These are phyloP conservation scores for Coemansia sp. DNA, from an alignment of 192 early-diverging fungal species.

Conservation along the genomic window DNA sequence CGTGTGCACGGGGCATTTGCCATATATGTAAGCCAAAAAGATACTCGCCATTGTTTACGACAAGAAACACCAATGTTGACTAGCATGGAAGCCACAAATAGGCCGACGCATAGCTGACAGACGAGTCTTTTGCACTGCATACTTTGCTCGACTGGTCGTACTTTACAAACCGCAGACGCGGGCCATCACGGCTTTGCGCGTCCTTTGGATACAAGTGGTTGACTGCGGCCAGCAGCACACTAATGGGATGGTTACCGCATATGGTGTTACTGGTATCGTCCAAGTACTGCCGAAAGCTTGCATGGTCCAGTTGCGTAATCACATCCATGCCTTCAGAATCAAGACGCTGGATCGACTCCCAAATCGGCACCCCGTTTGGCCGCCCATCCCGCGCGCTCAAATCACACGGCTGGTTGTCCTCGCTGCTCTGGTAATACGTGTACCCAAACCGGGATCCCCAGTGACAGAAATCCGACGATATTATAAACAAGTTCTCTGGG, in stretches of 20 bases:
- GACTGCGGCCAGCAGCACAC: constrained; percentile 72
- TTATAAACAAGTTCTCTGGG: constrained; percentile 75
- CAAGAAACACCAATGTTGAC: neutral
- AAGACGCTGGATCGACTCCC: constrained; percentile 72
- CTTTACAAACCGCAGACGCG: constrained; percentile 66
- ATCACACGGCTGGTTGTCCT: constrained; percentile 5
- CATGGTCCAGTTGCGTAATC: constrained; percentile 64
- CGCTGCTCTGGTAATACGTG: constrained; percentile 58
- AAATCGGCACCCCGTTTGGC: constrained; percentile 56
- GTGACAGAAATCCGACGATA: constrained; percentile 99
- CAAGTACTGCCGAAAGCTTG: constrained; percentile 69
- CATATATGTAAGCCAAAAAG: neutral
- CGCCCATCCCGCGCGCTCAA: constrained; percentile 8
- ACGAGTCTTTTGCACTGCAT: constrained; percentile 57
- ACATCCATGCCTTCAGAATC: constrained; percentile 79
- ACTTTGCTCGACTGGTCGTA: constrained; percentile 82
- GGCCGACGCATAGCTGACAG: constrained; percentile 77
- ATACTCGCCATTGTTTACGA: neutral
- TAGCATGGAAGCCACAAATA: constrained; percentile 31
- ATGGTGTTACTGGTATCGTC: constrained; percentile 84
- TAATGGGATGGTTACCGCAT: constrained; percentile 90
- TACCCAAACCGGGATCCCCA: constrained; percentile 89
- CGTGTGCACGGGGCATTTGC: too few species aligned
- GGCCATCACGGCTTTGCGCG: constrained; percentile 6
- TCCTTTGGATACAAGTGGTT: constrained; percentile 27